A percentile compares a stretch with the other conserved stretches of the same genome.
phyloP scores from a whole-genome alignment of 2,329 filamentous ascomycete species.

The Chrysoporthe puriensis region DNA sequence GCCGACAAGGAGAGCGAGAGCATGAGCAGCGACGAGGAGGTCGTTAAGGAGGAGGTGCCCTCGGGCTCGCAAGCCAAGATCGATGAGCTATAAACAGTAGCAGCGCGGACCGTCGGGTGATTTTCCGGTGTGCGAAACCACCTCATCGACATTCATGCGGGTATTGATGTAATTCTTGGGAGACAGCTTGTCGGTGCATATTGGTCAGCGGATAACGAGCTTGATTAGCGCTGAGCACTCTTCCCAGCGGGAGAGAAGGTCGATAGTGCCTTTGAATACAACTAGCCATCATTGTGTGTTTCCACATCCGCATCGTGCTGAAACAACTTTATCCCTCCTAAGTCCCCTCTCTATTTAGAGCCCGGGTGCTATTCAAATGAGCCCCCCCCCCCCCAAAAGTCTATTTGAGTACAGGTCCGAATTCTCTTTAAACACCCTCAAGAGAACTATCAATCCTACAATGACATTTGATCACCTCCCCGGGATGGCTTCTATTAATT shows the following conservation, averaged over 20 bases:
- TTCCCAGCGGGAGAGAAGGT: background rate
- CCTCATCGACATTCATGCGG: background rate
- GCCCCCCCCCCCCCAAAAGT: too few relatives aligned
- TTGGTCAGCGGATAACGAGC: background rate
- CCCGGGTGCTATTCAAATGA: too few relatives aligned
- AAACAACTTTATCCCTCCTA: too few relatives aligned
- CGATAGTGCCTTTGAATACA: background rate
- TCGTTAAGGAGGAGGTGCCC: conserved; percentile 2
- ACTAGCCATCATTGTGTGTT: background rate
- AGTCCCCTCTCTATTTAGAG: background rate
- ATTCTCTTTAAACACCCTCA: too few relatives aligned
- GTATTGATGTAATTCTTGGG: background rate
- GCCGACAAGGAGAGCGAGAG: conserved; percentile 31
- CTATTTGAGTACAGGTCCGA: too few relatives aligned
- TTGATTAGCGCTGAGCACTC: background rate
- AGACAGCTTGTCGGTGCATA: background rate
- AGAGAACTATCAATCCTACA: too few relatives aligned
- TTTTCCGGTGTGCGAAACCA: background rate
- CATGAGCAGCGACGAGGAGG: conserved; percentile 5
- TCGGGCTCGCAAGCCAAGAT: conserved; percentile 5
- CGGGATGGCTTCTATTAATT: too few relatives aligned
- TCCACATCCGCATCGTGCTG: background rate
- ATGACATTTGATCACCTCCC: too few relatives aligned
- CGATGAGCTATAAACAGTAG: background rate
- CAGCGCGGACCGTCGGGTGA: background rate